Evolutionary conservation across 2,329 filamentous ascomycete genomes (phyloP).

Genomic region (Neonectria coccinea): DNA sequence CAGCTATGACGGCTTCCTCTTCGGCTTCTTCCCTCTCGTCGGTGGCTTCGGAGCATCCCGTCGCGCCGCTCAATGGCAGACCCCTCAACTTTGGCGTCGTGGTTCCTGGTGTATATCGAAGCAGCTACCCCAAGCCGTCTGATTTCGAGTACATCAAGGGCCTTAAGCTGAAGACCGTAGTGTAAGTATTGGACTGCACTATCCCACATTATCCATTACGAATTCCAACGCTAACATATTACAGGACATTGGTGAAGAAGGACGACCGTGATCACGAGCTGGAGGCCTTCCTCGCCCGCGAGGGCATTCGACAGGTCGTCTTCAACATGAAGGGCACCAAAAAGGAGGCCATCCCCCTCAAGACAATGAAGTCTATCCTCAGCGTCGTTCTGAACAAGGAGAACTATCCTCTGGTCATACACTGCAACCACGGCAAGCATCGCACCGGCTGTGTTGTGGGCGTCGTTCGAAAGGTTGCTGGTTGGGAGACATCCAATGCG

Average conservation of each 20-base stretch:
- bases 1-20: slow-evolving; percentile 36
- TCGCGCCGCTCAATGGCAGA: slow-evolving; percentile 45
- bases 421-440: slow-evolving; percentile 96
- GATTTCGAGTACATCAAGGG: slow-evolving; percentile 77
- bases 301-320: slow-evolving; percentile 77
- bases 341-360: slow-evolving; percentile 75
- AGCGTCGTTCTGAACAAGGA: slow-evolving; percentile 75
- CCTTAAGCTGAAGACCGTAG: slow-evolving; percentile 80
- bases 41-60: slow-evolving; percentile 34
- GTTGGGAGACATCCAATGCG: slow-evolving; percentile 72
- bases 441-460: slow-evolving; percentile 91
- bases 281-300: slow-evolving; percentile 70
- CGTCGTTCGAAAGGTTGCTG: slow-evolving; percentile 78
- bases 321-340: slow-evolving; percentile 92
- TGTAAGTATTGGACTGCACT: slow-evolving; percentile 64
- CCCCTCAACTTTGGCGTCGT: slow-evolving; percentile 84
- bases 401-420: slow-evolving; percentile 85
- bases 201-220: slow-evolving; percentile 8
- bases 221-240: slow-evolving; percentile 27
- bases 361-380: slow-evolving; percentile 78
- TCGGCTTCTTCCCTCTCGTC: slow-evolving; percentile 26
- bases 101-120: slow-evolving; percentile 80
- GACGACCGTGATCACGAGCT: slow-evolving; percentile 66
- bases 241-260: slow-evolving; percentile 72
- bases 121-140: slow-evolving; percentile 78